Percentiles rank a stretch among this genome's conserved stretches.
Conservation (phyloP, 208 protist genomes). For the Leishmania gerbilli region DNA sequence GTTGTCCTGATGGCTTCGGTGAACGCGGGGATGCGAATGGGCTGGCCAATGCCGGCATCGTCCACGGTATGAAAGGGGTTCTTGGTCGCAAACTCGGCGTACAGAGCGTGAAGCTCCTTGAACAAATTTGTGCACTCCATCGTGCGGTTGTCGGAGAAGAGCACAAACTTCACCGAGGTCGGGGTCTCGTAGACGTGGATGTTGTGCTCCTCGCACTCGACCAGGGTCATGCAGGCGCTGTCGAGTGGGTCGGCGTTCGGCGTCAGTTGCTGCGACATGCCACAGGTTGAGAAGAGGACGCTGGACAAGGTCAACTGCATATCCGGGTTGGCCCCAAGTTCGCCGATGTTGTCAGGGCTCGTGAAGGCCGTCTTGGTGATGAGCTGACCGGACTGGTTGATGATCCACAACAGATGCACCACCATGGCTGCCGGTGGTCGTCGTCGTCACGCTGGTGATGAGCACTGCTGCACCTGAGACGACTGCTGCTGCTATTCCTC, state of each 20-base stretch:
- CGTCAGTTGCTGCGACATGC: slow-evolving; percentile 87
- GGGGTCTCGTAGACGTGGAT: slow-evolving; percentile 88
- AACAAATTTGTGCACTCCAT: slow-evolving; percentile 57
- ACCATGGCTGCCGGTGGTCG: slow-evolving; percentile 43
- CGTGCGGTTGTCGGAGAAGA: slow-evolving; percentile 73
- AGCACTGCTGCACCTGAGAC: background rate
- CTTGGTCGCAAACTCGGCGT: slow-evolving; percentile 81
- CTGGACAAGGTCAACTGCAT: slow-evolving; percentile 82
- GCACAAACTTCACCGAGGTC: slow-evolving; percentile 75
- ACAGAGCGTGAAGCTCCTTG: slow-evolving; percentile 67
- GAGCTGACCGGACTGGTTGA: slow-evolving; percentile 86
- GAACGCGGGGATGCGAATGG: slow-evolving; percentile 84
- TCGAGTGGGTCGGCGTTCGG: slow-evolving; percentile 83
- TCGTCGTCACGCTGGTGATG: background rate
- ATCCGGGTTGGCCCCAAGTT: slow-evolving; percentile 81
- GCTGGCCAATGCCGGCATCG: slow-evolving; percentile 82
- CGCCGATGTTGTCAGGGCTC: slow-evolving; percentile 62
- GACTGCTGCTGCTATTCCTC: background rate
- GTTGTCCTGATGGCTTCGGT: slow-evolving; percentile 53
- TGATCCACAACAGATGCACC: slow-evolving; percentile 86
- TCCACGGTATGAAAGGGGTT: slow-evolving; percentile 89
- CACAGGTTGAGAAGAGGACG: slow-evolving; percentile 83
- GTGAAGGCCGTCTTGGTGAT: slow-evolving; percentile 83
- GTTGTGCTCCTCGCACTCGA: slow-evolving; percentile 86
- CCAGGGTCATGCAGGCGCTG: slow-evolving; percentile 77